These are phyloP conservation scores for Ceratobasidium sp. DNA, from an alignment of 1,284 basidiomycete species.

Conservation along the genomic window DNA sequence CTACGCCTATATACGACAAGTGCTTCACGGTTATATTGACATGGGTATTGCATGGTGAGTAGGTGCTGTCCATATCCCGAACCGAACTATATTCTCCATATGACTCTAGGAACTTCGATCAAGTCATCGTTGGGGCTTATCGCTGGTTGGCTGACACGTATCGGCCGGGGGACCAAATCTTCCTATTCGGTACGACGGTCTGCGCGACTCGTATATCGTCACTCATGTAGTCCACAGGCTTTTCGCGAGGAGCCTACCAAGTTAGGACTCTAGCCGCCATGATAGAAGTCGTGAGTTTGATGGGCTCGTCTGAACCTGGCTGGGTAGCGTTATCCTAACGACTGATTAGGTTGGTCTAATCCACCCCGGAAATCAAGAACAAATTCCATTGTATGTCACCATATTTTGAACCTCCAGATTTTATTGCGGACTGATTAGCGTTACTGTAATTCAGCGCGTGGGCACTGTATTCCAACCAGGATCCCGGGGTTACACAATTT, in stretches of 20 bases:
- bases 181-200: conserved; percentile 45
- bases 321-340: background rate
- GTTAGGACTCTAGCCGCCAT: conserved; percentile 62
- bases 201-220: background rate
- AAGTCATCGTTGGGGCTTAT: no score
- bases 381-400: conserved; percentile 57
- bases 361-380: conserved; percentile 57
- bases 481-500: conserved; percentile 53
- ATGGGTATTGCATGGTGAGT: no score
- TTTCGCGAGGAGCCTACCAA: conserved; percentile 67
- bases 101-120: no score
- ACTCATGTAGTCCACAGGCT: conserved; percentile 56
- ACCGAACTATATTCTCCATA: no score
- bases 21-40: no score
- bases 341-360: conserved; percentile 57
- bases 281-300: conserved; percentile 59
- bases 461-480: conserved; percentile 56
- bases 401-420: background rate
- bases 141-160: no score
- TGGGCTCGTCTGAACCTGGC: no score
- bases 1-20: no score
- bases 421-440: background rate
- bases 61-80: no score
- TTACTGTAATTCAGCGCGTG: conserved; percentile 57
- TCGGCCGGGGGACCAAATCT: background rate